Conservation (phyloP, 2,329 filamentous ascomycete species). For the Magnaporthiopsis rhizophila region DNA sequence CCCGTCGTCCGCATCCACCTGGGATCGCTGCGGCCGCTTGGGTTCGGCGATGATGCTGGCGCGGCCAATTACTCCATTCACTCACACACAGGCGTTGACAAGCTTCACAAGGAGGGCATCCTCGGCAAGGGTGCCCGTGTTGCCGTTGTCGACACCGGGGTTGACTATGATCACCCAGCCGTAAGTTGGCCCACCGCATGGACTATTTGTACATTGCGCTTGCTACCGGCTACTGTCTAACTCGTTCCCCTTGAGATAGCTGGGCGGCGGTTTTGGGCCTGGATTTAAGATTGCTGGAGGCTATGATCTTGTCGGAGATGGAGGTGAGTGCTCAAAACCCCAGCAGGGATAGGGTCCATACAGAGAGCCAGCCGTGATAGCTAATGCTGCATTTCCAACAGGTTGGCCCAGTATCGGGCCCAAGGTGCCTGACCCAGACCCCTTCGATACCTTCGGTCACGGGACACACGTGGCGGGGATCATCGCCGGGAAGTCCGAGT, state of each 20-base stretch:
- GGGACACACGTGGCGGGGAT: slow-evolving; percentile 39
- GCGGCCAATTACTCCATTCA: slow-evolving; percentile 15
- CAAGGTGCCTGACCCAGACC: slow-evolving; percentile 22
- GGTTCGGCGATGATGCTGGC: slow-evolving; percentile 15
- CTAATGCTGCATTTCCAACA: slow-evolving; percentile 8
- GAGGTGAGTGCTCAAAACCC: slow-evolving; percentile 16
- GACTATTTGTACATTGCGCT: neutral
- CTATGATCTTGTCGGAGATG: slow-evolving; percentile 18
- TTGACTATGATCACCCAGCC: slow-evolving; percentile 15
- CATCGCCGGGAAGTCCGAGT: slow-evolving; percentile 32
- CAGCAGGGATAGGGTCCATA: slow-evolving; percentile 6
- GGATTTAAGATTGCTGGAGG: slow-evolving; percentile 17
- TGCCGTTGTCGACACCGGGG: slow-evolving; percentile 16
- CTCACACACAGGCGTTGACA: slow-evolving; percentile 14
- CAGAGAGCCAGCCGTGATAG: too few species aligned
- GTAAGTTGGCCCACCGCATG: neutral
- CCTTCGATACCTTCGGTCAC: slow-evolving; percentile 27
- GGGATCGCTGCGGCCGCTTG: slow-evolving; percentile 9
- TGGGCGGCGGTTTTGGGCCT: slow-evolving; percentile 18
- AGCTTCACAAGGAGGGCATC: slow-evolving; percentile 13
- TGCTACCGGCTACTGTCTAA: neutral
- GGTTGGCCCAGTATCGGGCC: slow-evolving; percentile 12
- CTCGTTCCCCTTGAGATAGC: slow-evolving; percentile 11
- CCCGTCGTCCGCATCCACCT: slow-evolving; percentile 15
- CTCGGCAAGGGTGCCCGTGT: slow-evolving; percentile 13